Conservation (phyloP, 2,329 filamentous ascomycete species). For the Xylaria sp. region DNA sequence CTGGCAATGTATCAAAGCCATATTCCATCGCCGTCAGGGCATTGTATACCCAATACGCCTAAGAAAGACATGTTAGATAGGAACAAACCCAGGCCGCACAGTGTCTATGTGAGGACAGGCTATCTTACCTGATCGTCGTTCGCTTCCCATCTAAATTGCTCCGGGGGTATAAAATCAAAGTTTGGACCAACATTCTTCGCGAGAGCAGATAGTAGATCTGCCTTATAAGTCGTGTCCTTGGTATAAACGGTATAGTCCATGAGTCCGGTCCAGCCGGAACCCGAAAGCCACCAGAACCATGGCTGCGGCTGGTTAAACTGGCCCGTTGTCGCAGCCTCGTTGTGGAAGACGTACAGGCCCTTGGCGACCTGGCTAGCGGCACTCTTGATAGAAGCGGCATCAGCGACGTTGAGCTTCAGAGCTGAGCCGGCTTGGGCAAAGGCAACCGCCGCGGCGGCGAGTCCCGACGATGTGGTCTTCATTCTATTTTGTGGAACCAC, state of each 20-base stretch:
- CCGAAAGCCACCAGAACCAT: conserved; percentile 46
- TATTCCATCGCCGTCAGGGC: conserved; percentile 63
- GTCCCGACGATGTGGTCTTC: conserved; percentile 26
- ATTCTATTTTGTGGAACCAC: conserved; percentile 22
- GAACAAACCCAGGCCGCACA: neutral
- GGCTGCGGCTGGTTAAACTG: conserved; percentile 43
- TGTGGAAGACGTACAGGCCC: conserved; percentile 40
- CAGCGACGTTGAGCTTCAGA: conserved; percentile 33
- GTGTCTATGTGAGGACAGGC: neutral
- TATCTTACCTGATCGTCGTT: conserved; percentile 62
- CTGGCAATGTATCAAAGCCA: conserved; percentile 49
- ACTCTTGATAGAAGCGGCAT: conserved; percentile 35
- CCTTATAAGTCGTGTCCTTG: conserved; percentile 58
- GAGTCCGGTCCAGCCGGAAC: conserved; percentile 40
- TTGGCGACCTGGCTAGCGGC: conserved; percentile 38
- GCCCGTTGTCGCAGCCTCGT: conserved; percentile 39
- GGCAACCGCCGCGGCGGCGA: conserved; percentile 23
- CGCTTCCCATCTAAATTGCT: conserved; percentile 51
- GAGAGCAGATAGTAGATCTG: conserved; percentile 47
- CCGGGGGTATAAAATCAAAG: conserved; percentile 56
- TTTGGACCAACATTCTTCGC: conserved; percentile 54
- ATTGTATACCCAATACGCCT: conserved; percentile 59
- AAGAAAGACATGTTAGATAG: conserved; percentile 5
- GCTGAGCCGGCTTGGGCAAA: conserved; percentile 30
- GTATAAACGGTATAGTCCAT: conserved; percentile 50